Conservation (phyloP, 2,329 filamentous ascomycete genomes). For the Xylariomycetidae sp. region DNA sequence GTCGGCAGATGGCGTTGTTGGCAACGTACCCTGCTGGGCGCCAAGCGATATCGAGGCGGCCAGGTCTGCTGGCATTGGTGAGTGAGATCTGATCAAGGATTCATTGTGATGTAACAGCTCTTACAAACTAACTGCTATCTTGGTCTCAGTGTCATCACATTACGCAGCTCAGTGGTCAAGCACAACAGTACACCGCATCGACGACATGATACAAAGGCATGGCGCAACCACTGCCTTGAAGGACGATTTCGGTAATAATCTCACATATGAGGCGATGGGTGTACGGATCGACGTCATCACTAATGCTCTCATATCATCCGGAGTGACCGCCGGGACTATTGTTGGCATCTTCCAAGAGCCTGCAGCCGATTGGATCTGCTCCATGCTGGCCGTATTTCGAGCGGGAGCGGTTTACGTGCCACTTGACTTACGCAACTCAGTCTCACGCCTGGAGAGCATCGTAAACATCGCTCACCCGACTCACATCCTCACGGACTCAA, state of each 20-base stretch:
- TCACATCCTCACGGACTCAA: not conserved
- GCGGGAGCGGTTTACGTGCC: not conserved
- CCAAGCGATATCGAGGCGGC: too few relatives aligned
- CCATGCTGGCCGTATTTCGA: not conserved
- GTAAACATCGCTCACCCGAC: not conserved
- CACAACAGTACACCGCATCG: not conserved
- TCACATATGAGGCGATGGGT: not conserved
- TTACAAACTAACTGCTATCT: too few relatives aligned
- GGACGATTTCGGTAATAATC: not conserved
- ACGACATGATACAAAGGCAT: not conserved
- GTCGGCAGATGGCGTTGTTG: too few relatives aligned
- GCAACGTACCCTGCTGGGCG: too few relatives aligned
- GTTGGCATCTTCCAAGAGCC: not conserved
- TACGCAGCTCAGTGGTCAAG: not conserved
- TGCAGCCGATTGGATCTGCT: slow-evolving; percentile 1
- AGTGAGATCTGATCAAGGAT: too few relatives aligned
- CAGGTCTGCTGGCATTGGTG: too few relatives aligned
- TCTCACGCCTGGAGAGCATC: not conserved
- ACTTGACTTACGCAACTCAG: not conserved
- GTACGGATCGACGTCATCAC: not conserved
- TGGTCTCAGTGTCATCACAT: too few relatives aligned
- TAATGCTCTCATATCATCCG: not conserved
- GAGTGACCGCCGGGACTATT: not conserved
- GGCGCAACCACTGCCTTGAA: not conserved
- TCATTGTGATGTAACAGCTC: too few relatives aligned